Percentiles rank a stretch among this genome's conserved stretches.
Evolutionary conservation across 176 grass and related monocot genomes (phyloP).

Genomic region (Avena eriantha): DNA sequence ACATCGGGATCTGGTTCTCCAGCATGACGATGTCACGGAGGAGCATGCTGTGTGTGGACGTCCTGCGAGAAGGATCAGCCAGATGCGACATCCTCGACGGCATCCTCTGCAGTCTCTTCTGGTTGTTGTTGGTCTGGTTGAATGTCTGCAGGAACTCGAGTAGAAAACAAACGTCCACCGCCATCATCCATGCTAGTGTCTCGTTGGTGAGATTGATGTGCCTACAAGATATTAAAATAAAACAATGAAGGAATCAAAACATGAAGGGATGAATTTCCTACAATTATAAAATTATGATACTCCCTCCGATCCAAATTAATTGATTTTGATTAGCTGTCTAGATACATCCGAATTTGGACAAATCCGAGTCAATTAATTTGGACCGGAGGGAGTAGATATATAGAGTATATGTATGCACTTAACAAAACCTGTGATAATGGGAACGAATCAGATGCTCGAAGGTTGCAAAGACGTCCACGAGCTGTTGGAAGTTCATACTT

Average conservation of each 20-base stretch:
- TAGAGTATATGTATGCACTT: neutral
- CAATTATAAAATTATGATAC: neutral
- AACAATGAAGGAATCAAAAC: neutral
- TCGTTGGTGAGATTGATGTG: slow-evolving; percentile 61
- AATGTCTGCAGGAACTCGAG: slow-evolving; percentile 74
- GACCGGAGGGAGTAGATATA: no score
- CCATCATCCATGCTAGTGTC: slow-evolving; percentile 89
- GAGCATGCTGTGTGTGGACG: slow-evolving; percentile 40
- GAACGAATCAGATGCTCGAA: slow-evolving; percentile 63
- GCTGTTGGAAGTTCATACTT: slow-evolving; percentile 46
- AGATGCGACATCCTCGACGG: slow-evolving; percentile 47
- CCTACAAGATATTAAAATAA: slow-evolving; percentile 34
- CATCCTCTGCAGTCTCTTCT: slow-evolving; percentile 19
- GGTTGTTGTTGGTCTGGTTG: neutral
- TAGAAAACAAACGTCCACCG: slow-evolving; percentile 76
- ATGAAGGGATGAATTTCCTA: neutral
- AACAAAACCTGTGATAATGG: slow-evolving; percentile 73
- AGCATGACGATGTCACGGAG: slow-evolving; percentile 69
- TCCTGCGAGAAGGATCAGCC: slow-evolving; percentile 37
- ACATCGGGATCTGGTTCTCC: slow-evolving; percentile 84
- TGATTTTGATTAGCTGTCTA: no score
- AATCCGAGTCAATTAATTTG: no score
- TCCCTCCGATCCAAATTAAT: no score
- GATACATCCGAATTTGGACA: no score
- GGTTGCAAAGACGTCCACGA: slow-evolving; percentile 56